phyloP scores from a whole-genome alignment of 2,329 filamentous ascomycete species.

The Nemania sp. region DNA sequence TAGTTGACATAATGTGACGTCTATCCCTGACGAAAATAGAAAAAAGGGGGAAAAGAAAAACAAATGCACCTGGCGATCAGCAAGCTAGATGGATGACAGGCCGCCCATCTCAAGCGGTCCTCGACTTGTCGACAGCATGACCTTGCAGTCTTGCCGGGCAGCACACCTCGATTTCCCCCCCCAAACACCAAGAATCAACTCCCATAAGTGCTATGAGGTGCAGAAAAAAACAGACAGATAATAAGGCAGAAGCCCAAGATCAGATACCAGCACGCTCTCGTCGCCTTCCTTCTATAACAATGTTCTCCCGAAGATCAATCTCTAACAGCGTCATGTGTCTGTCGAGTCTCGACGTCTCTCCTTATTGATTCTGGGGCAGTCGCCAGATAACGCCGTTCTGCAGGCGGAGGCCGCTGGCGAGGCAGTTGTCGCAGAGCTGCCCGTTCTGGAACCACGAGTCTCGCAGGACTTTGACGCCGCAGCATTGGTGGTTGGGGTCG shows the following conservation, averaged over 20 bases:
- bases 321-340: conserved; percentile 3
- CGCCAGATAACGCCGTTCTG: conserved; percentile 35
- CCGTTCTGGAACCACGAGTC: conserved; percentile 60
- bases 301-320: background rate
- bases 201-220: background rate
- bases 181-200: background rate
- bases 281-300: background rate
- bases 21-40: too few species aligned
- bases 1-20: background rate
- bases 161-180: background rate
- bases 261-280: background rate
- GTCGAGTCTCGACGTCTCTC: conserved; percentile 3
- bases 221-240: background rate
- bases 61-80: too few species aligned
- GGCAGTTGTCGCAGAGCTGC: conserved; percentile 57
- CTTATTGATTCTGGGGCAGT: conserved; percentile 11
- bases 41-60: too few species aligned
- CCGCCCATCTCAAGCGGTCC: background rate
- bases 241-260: background rate
- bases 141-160: background rate
- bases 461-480: conserved; percentile 67
- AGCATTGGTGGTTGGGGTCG: conserved; percentile 71
- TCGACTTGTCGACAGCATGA: background rate
- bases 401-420: conserved; percentile 30
- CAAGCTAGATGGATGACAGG: background rate